A percentile compares a stretch with the other conserved stretches of the same genome.
These are phyloP conservation scores for Cinchona pubescens DNA, from an alignment of 257 asterid genomes.

Conservation along the genomic window DNA sequence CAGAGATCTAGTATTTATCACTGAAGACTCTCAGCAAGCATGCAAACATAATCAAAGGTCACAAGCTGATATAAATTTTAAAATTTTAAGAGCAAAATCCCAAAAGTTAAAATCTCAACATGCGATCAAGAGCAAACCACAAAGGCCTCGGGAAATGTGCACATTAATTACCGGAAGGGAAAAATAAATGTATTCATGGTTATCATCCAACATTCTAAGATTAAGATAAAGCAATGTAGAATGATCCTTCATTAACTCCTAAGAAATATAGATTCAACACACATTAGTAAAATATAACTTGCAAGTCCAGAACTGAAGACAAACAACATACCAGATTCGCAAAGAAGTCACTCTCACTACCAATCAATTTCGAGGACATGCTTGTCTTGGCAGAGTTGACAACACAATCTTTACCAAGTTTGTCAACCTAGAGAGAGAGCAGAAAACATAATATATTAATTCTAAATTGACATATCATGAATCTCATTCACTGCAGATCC, in stretches of 20 bases:
- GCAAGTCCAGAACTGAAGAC: neutral
- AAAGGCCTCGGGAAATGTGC: neutral
- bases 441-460: neutral
- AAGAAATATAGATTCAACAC: neutral
- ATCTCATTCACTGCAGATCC: neutral
- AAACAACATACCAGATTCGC: conserved; percentile 67
- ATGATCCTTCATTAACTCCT: neutral
- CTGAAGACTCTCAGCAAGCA: neutral
- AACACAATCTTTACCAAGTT: conserved; percentile 88
- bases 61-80: neutral
- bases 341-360: conserved; percentile 78
- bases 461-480: neutral
- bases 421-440: conserved; percentile 64
- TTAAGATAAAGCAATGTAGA: neutral
- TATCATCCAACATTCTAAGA: neutral
- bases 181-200: neutral
- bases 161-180: neutral
- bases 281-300: neutral
- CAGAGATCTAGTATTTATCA: neutral
- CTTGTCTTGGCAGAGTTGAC: conserved; percentile 95
- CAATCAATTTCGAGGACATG: conserved; percentile 95
- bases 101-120: neutral
- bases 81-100: neutral
- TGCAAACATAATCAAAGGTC: neutral
- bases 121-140: neutral